Conservation (phyloP, 805 yeast genomes). For the Lachancea mirantina region DNA sequence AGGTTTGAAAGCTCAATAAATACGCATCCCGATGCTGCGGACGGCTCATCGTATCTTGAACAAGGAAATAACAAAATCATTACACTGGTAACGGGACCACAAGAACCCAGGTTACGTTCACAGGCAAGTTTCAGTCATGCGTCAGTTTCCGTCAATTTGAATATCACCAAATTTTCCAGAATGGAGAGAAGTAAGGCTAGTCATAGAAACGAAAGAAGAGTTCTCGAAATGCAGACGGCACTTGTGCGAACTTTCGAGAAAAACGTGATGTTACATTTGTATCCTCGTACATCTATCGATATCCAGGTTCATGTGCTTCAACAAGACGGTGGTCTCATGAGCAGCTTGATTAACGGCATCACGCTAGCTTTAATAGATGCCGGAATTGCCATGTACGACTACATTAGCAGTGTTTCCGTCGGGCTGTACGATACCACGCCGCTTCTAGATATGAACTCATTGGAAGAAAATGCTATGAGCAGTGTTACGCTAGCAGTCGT, state of each 20-base stretch:
- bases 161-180: conserved; percentile 75
- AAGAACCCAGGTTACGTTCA: conserved; percentile 61
- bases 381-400: conserved; percentile 90
- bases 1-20: conserved; percentile 72
- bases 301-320: conserved; percentile 70
- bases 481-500: conserved; percentile 75
- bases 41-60: conserved; percentile 88
- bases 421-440: conserved; percentile 77
- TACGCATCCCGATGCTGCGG: conserved; percentile 82
- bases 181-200: conserved; percentile 63
- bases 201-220: conserved; percentile 58
- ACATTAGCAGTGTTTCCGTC: conserved; percentile 70
- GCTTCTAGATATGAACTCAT: conserved; percentile 68
- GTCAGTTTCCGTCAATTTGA: conserved; percentile 53
- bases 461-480: conserved; percentile 82
- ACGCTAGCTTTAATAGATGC: conserved; percentile 91
- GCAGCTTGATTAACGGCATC: conserved; percentile 75
- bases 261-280: conserved; percentile 63
- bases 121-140: conserved; percentile 47
- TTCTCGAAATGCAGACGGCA: conserved; percentile 58
- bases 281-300: conserved; percentile 78
- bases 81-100: conserved; percentile 83
- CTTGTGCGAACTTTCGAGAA: conserved; percentile 66
- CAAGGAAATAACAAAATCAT: conserved; percentile 88
- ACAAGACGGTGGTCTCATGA: conserved; percentile 84